Conservation (phyloP, 257 asterid species). For the Nicotiana undulata region DNA sequence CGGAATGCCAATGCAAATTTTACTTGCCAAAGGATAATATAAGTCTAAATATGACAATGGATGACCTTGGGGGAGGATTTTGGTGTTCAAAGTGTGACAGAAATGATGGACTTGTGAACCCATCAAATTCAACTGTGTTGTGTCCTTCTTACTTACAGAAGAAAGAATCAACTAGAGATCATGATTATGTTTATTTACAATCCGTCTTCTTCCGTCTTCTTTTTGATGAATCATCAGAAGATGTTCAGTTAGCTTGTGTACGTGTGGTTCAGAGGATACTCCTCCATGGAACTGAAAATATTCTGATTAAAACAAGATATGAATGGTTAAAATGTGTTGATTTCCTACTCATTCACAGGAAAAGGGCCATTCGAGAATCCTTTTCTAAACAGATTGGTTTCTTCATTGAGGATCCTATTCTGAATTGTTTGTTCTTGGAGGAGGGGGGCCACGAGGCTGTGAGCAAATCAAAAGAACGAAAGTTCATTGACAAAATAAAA, state of each 20-base stretch:
- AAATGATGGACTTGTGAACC: conserved; percentile 19
- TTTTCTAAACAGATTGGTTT: conserved; percentile 65
- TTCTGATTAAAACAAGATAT: conserved; percentile 52
- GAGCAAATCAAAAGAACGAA: conserved; percentile 66
- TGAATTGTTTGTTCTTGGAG: conserved; percentile 46
- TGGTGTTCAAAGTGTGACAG: conserved; percentile 84
- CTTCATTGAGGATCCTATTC: conserved; percentile 62
- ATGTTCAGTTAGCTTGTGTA: conserved; percentile 81
- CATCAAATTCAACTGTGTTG: conserved; percentile 26
- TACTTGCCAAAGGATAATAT: conserved; percentile 38
- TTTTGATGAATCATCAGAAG: conserved; percentile 67
- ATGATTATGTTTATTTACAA: conserved; percentile 48
- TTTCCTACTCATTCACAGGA: conserved; percentile 57
- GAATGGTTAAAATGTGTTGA: conserved; percentile 77
- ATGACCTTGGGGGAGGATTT: conserved; percentile 53
- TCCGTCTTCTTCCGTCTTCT: conserved; percentile 71
- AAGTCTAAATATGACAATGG: conserved; percentile 29
- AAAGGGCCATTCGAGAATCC: conserved; percentile 68
- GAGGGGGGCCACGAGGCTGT: conserved; percentile 22
- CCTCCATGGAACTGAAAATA: conserved; percentile 58
- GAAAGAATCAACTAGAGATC: conserved; percentile 23
- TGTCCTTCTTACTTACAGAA: conserved; percentile 26
- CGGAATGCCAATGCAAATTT: conserved; percentile 46
- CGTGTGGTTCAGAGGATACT: conserved; percentile 61
- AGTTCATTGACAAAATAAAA: conserved; percentile 77